Percentiles rank a stretch among this genome's conserved stretches.
Evolutionary conservation across 1,284 basidiomycete species (phyloP).

Genomic region (Pseudozyma tsukubaensis): DNA sequence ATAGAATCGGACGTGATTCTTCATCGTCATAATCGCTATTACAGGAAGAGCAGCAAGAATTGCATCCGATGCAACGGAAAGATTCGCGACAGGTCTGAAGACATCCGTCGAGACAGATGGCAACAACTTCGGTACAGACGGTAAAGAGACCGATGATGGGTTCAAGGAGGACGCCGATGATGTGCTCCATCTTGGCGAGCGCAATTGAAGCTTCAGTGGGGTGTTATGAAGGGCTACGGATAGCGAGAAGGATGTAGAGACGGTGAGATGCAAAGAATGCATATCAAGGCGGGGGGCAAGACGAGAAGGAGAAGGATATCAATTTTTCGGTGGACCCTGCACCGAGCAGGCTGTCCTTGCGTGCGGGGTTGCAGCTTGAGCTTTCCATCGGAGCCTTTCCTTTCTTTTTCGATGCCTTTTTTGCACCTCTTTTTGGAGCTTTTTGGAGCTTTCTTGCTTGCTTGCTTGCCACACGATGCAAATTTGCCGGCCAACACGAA

Average conservation of each 20-base stretch:
- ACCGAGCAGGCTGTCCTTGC: neutral
- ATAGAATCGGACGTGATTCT: conserved; percentile 27
- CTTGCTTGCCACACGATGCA: too few species aligned
- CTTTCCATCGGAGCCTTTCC: neutral
- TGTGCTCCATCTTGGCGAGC: conserved; percentile 39
- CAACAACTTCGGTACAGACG: conserved; percentile 34
- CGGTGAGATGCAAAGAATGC: too few species aligned
- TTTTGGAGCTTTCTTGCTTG: neutral
- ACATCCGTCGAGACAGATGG: conserved; percentile 40
- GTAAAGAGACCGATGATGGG: conserved; percentile 25
- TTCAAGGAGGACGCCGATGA: conserved; percentile 27
- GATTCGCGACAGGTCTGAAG: conserved; percentile 45
- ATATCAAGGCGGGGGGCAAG: neutral
- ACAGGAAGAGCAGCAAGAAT: conserved; percentile 17
- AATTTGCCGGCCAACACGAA: too few species aligned
- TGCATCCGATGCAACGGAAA: conserved; percentile 31
- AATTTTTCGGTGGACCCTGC: conserved; percentile 21
- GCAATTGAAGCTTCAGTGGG: too few species aligned
- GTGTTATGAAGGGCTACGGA: neutral
- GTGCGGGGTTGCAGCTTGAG: neutral
- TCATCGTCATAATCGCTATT: conserved; percentile 13
- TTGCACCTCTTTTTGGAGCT: neutral
- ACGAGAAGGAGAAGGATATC: neutral
- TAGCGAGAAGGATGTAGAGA: neutral
- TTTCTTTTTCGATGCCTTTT: neutral